A percentile compares a stretch with the other conserved stretches of the same genome.
Evolutionary conservation across 305 asterid species (phyloP).

Genomic region (Fraxinus albicans): DNA sequence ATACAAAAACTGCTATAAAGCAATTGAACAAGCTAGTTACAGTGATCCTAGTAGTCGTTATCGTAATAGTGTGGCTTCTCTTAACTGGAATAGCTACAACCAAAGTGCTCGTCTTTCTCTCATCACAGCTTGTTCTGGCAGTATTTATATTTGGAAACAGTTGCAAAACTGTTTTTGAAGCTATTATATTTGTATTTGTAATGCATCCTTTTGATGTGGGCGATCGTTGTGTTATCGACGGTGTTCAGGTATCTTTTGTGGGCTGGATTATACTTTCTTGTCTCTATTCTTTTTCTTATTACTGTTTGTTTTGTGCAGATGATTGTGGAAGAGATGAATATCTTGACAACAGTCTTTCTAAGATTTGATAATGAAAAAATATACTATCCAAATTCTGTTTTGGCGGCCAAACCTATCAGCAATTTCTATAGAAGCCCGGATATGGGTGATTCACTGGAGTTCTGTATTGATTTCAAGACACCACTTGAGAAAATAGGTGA

Average conservation of each 20-base stretch:
- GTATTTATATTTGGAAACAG: conserved; percentile 14
- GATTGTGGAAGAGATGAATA: conserved; percentile 12
- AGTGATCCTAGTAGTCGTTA: background rate
- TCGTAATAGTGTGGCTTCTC: conserved; percentile 11
- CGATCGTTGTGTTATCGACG: conserved; percentile 17
- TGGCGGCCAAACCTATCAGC: conserved; percentile 4
- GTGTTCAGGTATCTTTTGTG: conserved; percentile 15
- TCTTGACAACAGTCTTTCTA: conserved; percentile 3
- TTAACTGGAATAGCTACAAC: conserved; percentile 14
- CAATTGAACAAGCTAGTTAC: conserved; percentile 18
- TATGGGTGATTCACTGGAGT: conserved; percentile 14
- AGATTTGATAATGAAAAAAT: conserved; percentile 15
- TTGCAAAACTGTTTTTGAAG: conserved; percentile 12
- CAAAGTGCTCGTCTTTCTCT: conserved; percentile 15
- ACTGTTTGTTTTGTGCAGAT: background rate
- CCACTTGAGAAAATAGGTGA: conserved; percentile 10
- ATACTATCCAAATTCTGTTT: conserved; percentile 16
- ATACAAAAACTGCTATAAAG: conserved; percentile 17
- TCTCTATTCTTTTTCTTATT: background rate
- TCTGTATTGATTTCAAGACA: conserved; percentile 16
- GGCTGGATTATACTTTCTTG: background rate
- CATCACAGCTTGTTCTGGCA: conserved; percentile 13
- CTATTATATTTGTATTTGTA: background rate
- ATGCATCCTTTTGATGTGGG: conserved; percentile 14
- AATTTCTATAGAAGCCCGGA: conserved; percentile 18